Base-by-base conservation (phyloP, 2,329 filamentous ascomycete species). In the Aspergillus costaricaensis region DNA sequence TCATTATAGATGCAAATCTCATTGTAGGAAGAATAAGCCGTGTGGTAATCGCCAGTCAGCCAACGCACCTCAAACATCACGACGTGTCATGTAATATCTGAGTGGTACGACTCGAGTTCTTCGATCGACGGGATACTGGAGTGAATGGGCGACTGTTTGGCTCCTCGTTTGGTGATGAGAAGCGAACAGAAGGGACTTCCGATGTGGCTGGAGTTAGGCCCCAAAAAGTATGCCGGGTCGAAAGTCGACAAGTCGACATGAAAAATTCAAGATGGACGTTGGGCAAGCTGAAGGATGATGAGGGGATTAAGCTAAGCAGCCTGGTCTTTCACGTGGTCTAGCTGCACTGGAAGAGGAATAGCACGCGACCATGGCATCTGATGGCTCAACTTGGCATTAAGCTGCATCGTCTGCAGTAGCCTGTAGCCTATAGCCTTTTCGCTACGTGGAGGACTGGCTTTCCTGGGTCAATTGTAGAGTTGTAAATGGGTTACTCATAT, bases 61-160 rank as follows among this genome's bases (percentile, higher is more conserved):
- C 38, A 25, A 62, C 65, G 39, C 47, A 72, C 71, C 70, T 73
- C 71, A 54, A 73, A 73, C 71, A 73, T 73, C 54, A 32, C 58
- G 58, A 52, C 14, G 36, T 44, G n/a, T 51, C 57, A 51, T 43
- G 32, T 27, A 57, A 19, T 48, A 36, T 12, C 17, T 36, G 32
- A 36, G 43, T 19, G 17, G 41, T 55, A 30, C 21, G 47, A 52
- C 36, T 23, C 6, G 50, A 58, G 8, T 51, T 14, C 12, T 30
- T n/a, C 39, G 38, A 36, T 55, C 6, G 52, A 44, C 47, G 47
- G 25, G 47, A 17, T 36, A 44, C 44, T 48, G 47, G 25, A 49
- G 23, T n/a, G 15, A 14, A 27, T 15, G 14, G 25, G 23, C 25
- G n/a, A 30, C 23, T 8, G 23, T 27, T 17, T 25, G 15, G 47